Conservation (phyloP, 306 rosid genomes). For the Lithocarpus polystachyus region DNA sequence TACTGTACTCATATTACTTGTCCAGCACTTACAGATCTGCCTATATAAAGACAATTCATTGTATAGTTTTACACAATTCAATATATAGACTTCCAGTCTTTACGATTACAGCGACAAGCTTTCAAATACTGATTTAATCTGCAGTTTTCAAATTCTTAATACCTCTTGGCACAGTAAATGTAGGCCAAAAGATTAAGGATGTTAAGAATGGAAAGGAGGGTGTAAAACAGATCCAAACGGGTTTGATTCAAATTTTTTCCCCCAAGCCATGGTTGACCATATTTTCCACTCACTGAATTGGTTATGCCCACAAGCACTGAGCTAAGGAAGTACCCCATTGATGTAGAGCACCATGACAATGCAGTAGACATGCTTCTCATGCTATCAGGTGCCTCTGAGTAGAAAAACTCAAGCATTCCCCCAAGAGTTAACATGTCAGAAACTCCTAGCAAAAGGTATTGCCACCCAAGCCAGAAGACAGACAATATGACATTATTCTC, state of each 20-base stretch:
- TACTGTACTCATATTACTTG: too few relatives aligned
- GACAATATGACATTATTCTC: conserved; percentile 14
- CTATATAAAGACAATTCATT: too few relatives aligned
- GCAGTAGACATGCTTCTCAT: conserved; percentile 43
- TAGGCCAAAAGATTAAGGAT: conserved; percentile 28
- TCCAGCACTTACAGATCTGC: too few relatives aligned
- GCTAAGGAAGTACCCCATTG: conserved; percentile 39
- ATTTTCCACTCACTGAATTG: conserved; percentile 28
- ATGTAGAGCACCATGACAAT: conserved; percentile 35
- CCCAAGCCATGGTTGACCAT: conserved; percentile 35
- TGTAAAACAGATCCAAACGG: conserved; percentile 42
- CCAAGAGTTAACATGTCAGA: conserved; percentile 35
- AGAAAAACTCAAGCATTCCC: conserved; percentile 48
- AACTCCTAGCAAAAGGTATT: conserved; percentile 27
- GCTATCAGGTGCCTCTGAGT: conserved; percentile 38
- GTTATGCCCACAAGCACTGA: conserved; percentile 27
- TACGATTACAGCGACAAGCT: neutral
- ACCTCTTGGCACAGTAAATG: conserved; percentile 34
- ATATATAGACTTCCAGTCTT: too few relatives aligned
- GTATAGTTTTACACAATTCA: too few relatives aligned
- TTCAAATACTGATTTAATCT: neutral
- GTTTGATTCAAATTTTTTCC: conserved; percentile 28
- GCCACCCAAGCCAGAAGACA: conserved; percentile 35
- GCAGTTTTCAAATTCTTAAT: neutral
- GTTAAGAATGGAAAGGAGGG: conserved; percentile 33